These are phyloP conservation scores for Arthroderma sp. DNA, from an alignment of 2,329 filamentous ascomycete genomes.

Conservation along the genomic window DNA sequence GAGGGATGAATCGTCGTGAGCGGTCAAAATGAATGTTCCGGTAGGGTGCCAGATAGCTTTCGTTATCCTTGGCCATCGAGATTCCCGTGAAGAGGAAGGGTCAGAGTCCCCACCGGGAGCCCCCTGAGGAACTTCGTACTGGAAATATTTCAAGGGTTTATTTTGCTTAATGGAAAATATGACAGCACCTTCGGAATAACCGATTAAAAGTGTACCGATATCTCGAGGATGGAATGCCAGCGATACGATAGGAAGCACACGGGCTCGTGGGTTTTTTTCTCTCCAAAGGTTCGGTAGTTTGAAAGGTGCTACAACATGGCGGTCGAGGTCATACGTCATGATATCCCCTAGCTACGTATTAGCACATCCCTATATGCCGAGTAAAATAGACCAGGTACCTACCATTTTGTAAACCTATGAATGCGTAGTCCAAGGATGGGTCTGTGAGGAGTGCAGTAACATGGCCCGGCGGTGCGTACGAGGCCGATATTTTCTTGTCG, in stretches of 20 bases:
- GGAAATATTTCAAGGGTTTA: conserved; percentile 60
- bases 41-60: conserved; percentile 92
- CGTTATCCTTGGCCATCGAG: conserved; percentile 60
- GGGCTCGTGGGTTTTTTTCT: conserved; percentile 54
- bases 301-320: conserved; percentile 62
- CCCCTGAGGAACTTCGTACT: conserved; percentile 68
- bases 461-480: conserved; percentile 62
- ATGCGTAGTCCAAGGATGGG: conserved; percentile 83
- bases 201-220: conserved; percentile 79
- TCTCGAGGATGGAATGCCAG: conserved; percentile 82
- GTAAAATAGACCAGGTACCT: neutral
- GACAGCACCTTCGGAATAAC: conserved; percentile 77
- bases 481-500: conserved; percentile 51
- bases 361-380: neutral
- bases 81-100: conserved; percentile 45
- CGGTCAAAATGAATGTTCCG: conserved; percentile 75
- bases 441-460: conserved; percentile 67
- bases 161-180: conserved; percentile 94
- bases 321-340: conserved; percentile 83
- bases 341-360: conserved; percentile 49
- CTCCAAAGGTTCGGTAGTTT: conserved; percentile 79
- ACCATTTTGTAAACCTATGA: conserved; percentile 67
- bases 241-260: conserved; percentile 55
- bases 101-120: conserved; percentile 68
- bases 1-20: conserved; percentile 79